These are phyloP conservation scores for Venturia nashicola DNA, from an alignment of 2,329 filamentous ascomycete genomes.

Conservation along the genomic window DNA sequence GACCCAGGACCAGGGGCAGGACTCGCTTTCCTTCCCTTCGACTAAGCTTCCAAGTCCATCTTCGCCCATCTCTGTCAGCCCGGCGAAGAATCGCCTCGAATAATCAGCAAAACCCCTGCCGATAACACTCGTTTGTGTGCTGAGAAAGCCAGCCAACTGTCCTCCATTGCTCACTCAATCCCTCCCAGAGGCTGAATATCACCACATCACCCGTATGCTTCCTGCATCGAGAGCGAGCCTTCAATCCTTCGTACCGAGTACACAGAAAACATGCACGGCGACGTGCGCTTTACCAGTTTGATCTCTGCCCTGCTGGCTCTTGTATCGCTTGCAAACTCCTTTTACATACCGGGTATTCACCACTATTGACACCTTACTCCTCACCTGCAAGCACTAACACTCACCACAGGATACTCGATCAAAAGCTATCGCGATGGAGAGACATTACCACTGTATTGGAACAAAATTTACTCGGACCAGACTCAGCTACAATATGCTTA, in stretches of 20 bases:
- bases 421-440: slow-evolving; percentile 68
- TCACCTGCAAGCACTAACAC: slow-evolving; percentile 3
- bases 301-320: slow-evolving; percentile 25
- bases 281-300: slow-evolving; percentile 19
- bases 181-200: background rate
- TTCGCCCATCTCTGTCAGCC: background rate
- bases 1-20: background rate
- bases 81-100: too few relatives aligned
- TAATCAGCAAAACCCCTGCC: background rate
- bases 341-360: slow-evolving; percentile 72
- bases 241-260: slow-evolving; percentile 3
- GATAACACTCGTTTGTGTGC: slow-evolving; percentile 6
- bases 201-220: background rate
- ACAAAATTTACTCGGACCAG: slow-evolving; percentile 84
- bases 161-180: background rate
- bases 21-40: too few relatives aligned
- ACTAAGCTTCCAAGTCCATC: too few relatives aligned
- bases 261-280: slow-evolving; percentile 21
- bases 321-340: slow-evolving; percentile 47
- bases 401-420: slow-evolving; percentile 59
- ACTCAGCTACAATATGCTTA: slow-evolving; percentile 89
- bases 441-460: slow-evolving; percentile 72
- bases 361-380: background rate
- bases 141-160: background rate
- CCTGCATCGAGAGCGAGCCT: background rate